Base-by-base conservation (phyloP, 345 rosid species). In the Reutealis trisperma region DNA sequence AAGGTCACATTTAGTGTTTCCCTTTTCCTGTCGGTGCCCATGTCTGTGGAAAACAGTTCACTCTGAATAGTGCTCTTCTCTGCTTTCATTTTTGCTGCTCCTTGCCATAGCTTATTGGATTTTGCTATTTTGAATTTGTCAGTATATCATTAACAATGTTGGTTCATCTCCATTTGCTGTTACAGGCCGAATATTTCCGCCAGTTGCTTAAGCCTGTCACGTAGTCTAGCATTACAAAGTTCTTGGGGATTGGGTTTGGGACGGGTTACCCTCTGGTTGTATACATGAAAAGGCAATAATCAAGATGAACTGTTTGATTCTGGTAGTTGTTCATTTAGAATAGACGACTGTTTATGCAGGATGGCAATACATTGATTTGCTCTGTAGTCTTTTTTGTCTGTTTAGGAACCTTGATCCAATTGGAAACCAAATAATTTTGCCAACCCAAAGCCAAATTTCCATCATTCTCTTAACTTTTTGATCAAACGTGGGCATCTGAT, bases 201-300 rank as follows among this genome's bases (percentile, higher is more conserved):
- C 98, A 94, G 87, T 88, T 94, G 91, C 97, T 94, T 74, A 94
- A 94, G 77, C 98, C 98, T 77, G 98, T 94, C 41, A 94, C 95
- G 98, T 94, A 94, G 95, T 89, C 84, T 84, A 71, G 86, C 68
- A 25, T 54, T 69, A 55, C 49, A 63, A 75, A 73, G 73, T 64
- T 77, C 63, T 72, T 2, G 25, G 78, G 65, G 72, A 24, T 79
- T 67, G 75, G 84, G 67, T 77, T 83, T 88, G 85, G 85, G 84
- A 83, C 72, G 22, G 64, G 54, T 76, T 79, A 73, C 83, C 76
- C 72, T 85, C 74, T 84, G 71, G 80, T 83, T 84, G 85, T 77
- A 67, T 87, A 67, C 72, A 25, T 78, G 74, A 83, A 79, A 63
- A 83, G 76, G 80, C 78, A 59, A 74, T 89, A 92, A 85, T 92